Base-by-base conservation (phyloP, 148 eudicot genomes). In the Polygonum aviculare region DNA sequence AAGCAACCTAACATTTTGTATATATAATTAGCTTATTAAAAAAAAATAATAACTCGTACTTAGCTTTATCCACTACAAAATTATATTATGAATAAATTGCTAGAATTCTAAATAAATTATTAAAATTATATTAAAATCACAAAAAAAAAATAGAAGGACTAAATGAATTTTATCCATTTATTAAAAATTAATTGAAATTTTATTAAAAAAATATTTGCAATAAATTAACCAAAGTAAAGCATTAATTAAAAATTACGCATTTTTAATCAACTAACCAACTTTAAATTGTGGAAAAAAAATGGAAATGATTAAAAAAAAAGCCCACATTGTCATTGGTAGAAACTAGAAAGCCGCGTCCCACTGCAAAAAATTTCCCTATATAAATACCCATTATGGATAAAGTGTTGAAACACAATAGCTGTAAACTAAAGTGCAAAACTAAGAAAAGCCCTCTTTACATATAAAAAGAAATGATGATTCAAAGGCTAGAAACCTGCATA, bases 401-500 rank as follows among this genome's bases (percentile, higher is more conserved):
- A 62, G 69, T 2, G 12, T 59, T 59, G 22, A 36, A 62, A 70
- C 45, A 38, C 71, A 67, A 67, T 38, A 70, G 60, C 60, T 54
- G 10, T n/a, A n/a, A n/a, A 54, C 8, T 19, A 5, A 54, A 54
- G 60, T 4, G 16, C 16, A 67, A 35, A 67, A 39, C 35, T 18
- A 67, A 39, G 44, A 12, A 69, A 40, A n/a, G 36, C 16, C 47
- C 9, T 7, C 1, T 44, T 44, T 41, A 41, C 31, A 26, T 26
- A 26, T 26, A 41, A 44, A 44, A 5, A 44, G 6, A 44, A 44
- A 44, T 70, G 74, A 19, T 70, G 74, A 70, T 70, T n/a, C 74
- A 70, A 70, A 70, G 49, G 49, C 48, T 70, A n/a, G 74, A 70
- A 47, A 70, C 40, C 12, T 70, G 74, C 5, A 15, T 70, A 39